These are phyloP conservation scores for Gloeophyllum trabeum DNA, from an alignment of 768 basidiomycete species.

Conservation along the genomic window DNA sequence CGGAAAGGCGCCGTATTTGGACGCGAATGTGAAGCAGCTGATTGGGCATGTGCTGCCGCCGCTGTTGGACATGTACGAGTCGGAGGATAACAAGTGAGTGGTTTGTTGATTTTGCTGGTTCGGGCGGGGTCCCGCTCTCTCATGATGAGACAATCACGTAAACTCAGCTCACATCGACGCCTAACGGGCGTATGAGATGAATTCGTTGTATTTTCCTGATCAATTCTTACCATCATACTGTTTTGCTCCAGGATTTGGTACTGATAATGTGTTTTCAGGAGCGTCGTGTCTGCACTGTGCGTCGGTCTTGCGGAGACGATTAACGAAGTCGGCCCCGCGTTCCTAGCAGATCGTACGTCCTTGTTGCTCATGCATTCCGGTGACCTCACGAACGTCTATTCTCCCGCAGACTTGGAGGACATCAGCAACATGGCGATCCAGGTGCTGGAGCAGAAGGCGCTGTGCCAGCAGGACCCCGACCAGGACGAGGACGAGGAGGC, in stretches of 20 bases:
- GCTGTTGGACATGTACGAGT: constrained; percentile 81
- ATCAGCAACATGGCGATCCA: constrained; percentile 76
- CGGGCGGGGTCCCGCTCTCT: constrained; percentile 5
- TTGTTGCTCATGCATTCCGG: not conserved
- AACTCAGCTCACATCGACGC: constrained; percentile 80
- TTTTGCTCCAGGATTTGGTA: constrained; percentile 13
- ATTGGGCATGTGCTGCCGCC: constrained; percentile 63
- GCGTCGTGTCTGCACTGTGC: constrained; percentile 82
- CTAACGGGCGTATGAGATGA: constrained; percentile 47
- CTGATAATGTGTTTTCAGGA: constrained; percentile 31
- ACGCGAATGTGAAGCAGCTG: constrained; percentile 66
- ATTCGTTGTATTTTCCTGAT: constrained; percentile 24
- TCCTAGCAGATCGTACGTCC: constrained; percentile 66
- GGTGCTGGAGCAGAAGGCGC: constrained; percentile 87
- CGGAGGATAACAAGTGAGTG: constrained; percentile 94
- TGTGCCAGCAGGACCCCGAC: constrained; percentile 95
- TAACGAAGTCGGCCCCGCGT: constrained; percentile 82
- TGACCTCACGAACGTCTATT: constrained; percentile 3
- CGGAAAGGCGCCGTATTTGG: constrained; percentile 34
- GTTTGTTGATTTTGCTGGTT: constrained; percentile 6
- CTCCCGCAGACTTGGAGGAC: constrained; percentile 48
- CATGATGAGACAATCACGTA: constrained; percentile 38
- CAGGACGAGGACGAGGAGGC: constrained; percentile 81
- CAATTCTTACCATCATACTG: constrained; percentile 8
- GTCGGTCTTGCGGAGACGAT: constrained; percentile 85